Percentiles rank a stretch among this genome's conserved stretches.
phyloP scores from a whole-genome alignment of 495 filamentous ascomycete species.

The Xylaria sp. region DNA sequence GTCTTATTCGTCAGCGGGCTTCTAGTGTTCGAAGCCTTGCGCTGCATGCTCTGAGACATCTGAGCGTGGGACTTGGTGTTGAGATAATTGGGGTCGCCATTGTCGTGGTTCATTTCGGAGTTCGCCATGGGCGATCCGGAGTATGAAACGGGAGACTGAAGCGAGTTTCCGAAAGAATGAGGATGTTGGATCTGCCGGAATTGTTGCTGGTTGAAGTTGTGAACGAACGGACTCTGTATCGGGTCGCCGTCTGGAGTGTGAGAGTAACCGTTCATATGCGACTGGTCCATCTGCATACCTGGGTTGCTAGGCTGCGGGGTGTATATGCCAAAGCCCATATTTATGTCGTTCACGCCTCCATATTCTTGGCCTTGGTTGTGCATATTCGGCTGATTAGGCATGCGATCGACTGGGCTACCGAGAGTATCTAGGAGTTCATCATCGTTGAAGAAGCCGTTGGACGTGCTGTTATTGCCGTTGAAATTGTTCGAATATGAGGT shows the following conservation, averaged over 20 bases:
- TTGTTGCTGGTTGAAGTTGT: conserved; percentile 76
- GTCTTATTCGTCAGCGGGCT: conserved; percentile 85
- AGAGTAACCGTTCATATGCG: conserved; percentile 76
- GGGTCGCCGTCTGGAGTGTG: conserved; percentile 87
- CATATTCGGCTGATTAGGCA: conserved; percentile 50
- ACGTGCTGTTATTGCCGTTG: conserved; percentile 46
- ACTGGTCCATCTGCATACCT: conserved; percentile 53
- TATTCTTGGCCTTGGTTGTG: conserved; percentile 59
- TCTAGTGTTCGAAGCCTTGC: conserved; percentile 71
- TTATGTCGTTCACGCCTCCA: conserved; percentile 53
- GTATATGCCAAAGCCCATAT: conserved; percentile 57
- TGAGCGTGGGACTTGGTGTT: conserved; percentile 63
- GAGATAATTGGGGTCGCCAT: conserved; percentile 57
- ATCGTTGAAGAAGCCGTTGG: conserved; percentile 60
- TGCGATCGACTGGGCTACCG: conserved; percentile 53
- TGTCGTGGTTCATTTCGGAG: conserved; percentile 64
- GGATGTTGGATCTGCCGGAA: conserved; percentile 68
- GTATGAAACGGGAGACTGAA: conserved; percentile 60
- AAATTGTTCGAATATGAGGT: conserved; percentile 51
- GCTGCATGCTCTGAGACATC: conserved; percentile 67
- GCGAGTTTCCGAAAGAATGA: conserved; percentile 58
- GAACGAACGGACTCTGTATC: conserved; percentile 84
- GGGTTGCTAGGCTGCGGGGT: conserved; percentile 47
- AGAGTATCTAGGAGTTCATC: conserved; percentile 71
- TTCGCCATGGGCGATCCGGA: conserved; percentile 58